phyloP scores from a whole-genome alignment of 202 grass and related monocot genomes.

The Schoenoplectus triqueter region DNA sequence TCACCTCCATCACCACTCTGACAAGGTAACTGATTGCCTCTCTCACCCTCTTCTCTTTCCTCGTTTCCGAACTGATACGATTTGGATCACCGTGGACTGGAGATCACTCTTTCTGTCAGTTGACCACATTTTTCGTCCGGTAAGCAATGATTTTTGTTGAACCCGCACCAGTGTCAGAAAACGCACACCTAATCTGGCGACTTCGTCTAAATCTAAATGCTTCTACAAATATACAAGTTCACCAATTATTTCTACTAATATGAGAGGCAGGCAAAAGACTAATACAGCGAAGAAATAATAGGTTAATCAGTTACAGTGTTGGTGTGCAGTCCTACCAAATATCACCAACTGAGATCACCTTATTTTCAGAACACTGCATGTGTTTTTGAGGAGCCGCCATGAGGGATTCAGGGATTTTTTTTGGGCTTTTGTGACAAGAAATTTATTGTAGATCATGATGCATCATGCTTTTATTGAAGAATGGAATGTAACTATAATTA shows the following conservation, averaged over 20 bases:
- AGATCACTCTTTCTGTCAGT: no score
- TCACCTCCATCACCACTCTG: constrained; percentile 50
- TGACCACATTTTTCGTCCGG: not conserved
- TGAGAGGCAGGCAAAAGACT: not conserved
- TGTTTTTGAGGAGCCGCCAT: no score
- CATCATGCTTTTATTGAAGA: no score
- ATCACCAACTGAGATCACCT: not conserved
- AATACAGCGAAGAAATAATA: not conserved
- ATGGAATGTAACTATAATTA: not conserved
- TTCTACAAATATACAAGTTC: not conserved
- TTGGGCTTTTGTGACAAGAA: not conserved
- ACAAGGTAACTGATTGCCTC: constrained; percentile 59
- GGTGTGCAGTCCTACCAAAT: not conserved
- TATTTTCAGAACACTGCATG: not conserved
- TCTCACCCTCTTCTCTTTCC: not conserved
- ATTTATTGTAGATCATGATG: not conserved
- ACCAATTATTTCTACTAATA: not conserved
- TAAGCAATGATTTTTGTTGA: not conserved
- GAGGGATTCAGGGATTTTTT: no score
- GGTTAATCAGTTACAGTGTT: not conserved
- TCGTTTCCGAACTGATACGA: not conserved
- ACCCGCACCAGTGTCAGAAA: not conserved
- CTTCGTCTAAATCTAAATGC: not conserved
- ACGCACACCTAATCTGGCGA: no score
- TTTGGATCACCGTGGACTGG: not conserved